Evolutionary conservation across 2,329 filamentous ascomycete species (phyloP).

Genomic region (Drechslerella coelobrocha): DNA sequence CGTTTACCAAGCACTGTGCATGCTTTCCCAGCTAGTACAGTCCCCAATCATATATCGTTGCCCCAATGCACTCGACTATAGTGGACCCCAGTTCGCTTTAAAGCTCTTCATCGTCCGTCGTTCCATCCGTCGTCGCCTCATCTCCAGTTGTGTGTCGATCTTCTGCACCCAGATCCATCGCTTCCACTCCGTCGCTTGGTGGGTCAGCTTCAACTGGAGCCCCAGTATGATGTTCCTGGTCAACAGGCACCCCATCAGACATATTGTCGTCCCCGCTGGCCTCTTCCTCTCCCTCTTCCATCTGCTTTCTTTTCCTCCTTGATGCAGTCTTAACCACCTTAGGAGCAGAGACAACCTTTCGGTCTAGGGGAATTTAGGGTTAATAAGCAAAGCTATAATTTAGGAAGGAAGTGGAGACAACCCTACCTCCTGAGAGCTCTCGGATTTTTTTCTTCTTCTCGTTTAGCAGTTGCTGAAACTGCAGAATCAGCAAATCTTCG

Average conservation of each 20-base stretch:
- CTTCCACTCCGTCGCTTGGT: neutral
- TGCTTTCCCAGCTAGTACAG: no score
- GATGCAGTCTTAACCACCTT: conserved; percentile 1
- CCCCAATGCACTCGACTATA: neutral
- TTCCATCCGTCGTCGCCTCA: conserved; percentile 18
- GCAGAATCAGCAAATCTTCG: conserved; percentile 40
- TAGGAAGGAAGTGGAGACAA: neutral
- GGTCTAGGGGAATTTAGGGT: no score
- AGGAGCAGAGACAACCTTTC: no score
- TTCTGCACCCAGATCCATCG: conserved; percentile 15
- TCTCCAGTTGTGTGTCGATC: conserved; percentile 39
- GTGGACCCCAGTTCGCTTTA: no score
- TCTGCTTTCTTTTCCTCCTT: conserved; percentile 33
- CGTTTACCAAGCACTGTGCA: no score
- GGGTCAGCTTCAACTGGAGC: conserved; percentile 2
- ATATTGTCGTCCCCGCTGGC: conserved; percentile 1
- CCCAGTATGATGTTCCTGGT: conserved; percentile 5
- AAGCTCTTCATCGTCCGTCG: conserved; percentile 29
- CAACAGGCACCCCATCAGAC: conserved; percentile 1
- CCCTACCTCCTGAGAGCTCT: conserved; percentile 28
- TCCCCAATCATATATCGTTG: no score
- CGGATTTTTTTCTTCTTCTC: conserved; percentile 46
- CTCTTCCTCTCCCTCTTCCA: neutral
- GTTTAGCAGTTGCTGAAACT: conserved; percentile 42
- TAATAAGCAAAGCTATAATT: neutral